phyloP scores from a whole-genome alignment of 495 filamentous ascomycete species.

The Penicillium canescens region DNA sequence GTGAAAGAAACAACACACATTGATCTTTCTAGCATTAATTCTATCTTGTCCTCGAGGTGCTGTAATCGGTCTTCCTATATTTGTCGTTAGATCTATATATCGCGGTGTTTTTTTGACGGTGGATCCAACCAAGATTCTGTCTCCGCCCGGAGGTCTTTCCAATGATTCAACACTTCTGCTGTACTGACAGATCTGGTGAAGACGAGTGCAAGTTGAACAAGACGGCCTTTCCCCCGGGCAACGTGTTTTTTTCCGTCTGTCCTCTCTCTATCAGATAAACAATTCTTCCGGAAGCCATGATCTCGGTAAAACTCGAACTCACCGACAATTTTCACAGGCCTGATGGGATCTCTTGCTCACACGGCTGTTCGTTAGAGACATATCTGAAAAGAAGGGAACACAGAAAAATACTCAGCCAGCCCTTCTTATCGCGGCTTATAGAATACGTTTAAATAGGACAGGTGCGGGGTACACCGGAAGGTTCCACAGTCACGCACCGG shows the following conservation, averaged over 20 bases:
- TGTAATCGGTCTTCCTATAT: constrained; percentile 39
- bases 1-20: constrained; percentile 12
- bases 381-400: not conserved
- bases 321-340: constrained; percentile 46
- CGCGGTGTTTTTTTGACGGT: not conserved
- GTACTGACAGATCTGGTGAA: constrained; percentile 42
- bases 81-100: constrained; percentile 10
- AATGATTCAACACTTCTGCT: constrained; percentile 15
- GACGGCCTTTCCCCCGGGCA: constrained; percentile 45
- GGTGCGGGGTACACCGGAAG: constrained; percentile 20
- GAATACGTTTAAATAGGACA: not conserved
- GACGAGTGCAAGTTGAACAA: constrained; percentile 43
- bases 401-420: not conserved
- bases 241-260: constrained; percentile 45
- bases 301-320: constrained; percentile 4
- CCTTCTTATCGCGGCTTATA: not conserved
- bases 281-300: not conserved
- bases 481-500: not conserved
- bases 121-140: constrained; percentile 22
- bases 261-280: not conserved
- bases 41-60: constrained; percentile 44
- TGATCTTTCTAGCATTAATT: constrained; percentile 36
- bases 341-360: constrained; percentile 29
- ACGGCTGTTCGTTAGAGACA: constrained; percentile 13
- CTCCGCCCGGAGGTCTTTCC: constrained; percentile 10